Evolutionary conservation across 2,329 filamentous ascomycete species (phyloP).

Genomic region (Alternaria conjuncta): DNA sequence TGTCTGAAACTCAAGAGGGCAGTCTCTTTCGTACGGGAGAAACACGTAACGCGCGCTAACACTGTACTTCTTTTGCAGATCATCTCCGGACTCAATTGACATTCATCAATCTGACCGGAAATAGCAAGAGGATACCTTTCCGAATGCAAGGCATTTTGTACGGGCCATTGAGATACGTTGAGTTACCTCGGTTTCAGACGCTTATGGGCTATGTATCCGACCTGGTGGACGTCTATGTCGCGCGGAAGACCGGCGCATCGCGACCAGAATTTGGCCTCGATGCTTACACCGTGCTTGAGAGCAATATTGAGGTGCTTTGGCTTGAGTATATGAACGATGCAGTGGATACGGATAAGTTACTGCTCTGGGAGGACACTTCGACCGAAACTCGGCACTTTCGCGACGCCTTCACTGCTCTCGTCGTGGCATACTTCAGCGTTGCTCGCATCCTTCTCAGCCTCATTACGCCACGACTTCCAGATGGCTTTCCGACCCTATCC

Average conservation of each 20-base stretch:
- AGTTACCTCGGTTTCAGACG: slow-evolving; percentile 33
- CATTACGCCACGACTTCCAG: slow-evolving; percentile 12
- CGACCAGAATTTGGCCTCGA: not conserved
- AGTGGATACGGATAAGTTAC: not conserved
- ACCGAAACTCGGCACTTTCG: slow-evolving; percentile 16
- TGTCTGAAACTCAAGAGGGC: not conserved
- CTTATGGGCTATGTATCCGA: slow-evolving; percentile 29
- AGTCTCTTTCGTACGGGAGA: not conserved
- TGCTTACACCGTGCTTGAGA: slow-evolving; percentile 1
- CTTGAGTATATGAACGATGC: slow-evolving; percentile 22
- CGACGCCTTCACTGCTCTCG: slow-evolving; percentile 34
- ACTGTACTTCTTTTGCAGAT: not conserved
- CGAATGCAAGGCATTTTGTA: slow-evolving; percentile 23
- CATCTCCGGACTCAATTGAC: slow-evolving; percentile 37
- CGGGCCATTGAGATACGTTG: slow-evolving; percentile 28
- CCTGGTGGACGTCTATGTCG: slow-evolving; percentile 24
- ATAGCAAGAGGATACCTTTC: not conserved
- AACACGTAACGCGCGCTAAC: not conserved
- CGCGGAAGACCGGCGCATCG: not conserved
- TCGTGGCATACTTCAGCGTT: slow-evolving; percentile 29
- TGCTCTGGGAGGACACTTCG: slow-evolving; percentile 10
- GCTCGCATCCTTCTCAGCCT: slow-evolving; percentile 27
- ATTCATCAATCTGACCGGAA: slow-evolving; percentile 29
- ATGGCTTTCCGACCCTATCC: slow-evolving; percentile 10
- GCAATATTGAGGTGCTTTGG: slow-evolving; percentile 26